Base-by-base conservation (phyloP, 805 yeast species). In the Saccharomycopsis fibuligera region DNA sequence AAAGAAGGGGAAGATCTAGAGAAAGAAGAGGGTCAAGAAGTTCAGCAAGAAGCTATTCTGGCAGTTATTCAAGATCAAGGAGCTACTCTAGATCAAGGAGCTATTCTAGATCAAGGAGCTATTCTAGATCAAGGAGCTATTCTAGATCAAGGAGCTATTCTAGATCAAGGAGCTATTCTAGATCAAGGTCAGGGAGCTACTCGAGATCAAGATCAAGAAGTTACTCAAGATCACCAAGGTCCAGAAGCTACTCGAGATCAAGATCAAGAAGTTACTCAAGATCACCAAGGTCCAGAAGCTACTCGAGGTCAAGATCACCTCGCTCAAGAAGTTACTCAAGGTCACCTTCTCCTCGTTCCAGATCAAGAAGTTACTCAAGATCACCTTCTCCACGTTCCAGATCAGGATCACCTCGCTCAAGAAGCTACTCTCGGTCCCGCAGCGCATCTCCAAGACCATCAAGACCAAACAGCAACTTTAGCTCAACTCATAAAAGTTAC, bases 181-280 rank as follows among this genome's bases (percentile, higher is more conserved):
- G 37, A 6, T 33, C 37, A 5, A 33, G 37, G n/a, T 33, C 37
- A 5, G n/a, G 37, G n/a, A 33, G 37, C 37, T 33, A 33, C 19
- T 33, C 37, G 17, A 33, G 37, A 16, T 33, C 37, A 17, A 33
- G 37, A 33, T 12, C 19, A 12, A 9, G 37, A 12, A 33, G 37
- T n/a, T 33, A 33, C n/a, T 33, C 37, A 10, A 8, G 37, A 8
- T 33, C 37, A 10, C n/a, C 37, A 10, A 8, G 37, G 6, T 33
- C 37, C 14, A 33, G 37, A 33, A n/a, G 17, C 19, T n/a, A 33
- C n/a, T 37, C 41, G 14, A 37, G 41, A 37, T 37, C 41, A 6
- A 10, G 17, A 35, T 14, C 37, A 16, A 10, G 17, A 16, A 8
- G n/a, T 6, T 6, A 6, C 6, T 16, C 19, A 16, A 10, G 17